Evolutionary conservation across 1,284 basidiomycete genomes (phyloP).

Genomic region (Melampsora americana): DNA sequence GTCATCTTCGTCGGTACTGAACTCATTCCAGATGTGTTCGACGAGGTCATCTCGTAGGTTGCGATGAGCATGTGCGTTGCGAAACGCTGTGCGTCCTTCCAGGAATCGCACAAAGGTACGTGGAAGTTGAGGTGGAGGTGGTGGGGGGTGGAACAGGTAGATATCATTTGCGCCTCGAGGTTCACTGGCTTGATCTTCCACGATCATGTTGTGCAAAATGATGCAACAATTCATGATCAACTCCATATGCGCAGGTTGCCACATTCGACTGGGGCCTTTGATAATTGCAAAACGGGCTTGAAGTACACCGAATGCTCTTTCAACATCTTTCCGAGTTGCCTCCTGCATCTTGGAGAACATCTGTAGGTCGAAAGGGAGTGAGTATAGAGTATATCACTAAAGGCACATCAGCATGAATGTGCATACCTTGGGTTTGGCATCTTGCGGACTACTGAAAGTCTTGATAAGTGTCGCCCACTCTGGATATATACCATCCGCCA

Average conservation of each 20-base stretch:
- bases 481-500: too few species aligned
- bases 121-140: neutral
- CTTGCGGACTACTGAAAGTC: slow-evolving; percentile 1
- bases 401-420: too few species aligned
- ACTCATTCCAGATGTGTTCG: neutral
- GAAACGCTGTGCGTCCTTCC: neutral
- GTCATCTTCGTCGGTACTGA: too few species aligned
- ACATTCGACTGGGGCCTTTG: neutral
- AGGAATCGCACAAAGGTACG: neutral
- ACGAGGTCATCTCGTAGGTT: slow-evolving; percentile 6
- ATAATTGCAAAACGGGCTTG: slow-evolving; percentile 9
- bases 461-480: neutral
- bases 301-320: slow-evolving; percentile 18
- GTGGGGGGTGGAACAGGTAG: neutral
- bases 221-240: slow-evolving; percentile 21
- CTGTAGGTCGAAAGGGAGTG: too few species aligned
- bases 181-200: slow-evolving; percentile 7
- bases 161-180: too few species aligned
- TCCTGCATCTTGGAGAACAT: slow-evolving; percentile 13
- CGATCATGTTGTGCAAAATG: too few species aligned
- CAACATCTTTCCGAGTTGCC: slow-evolving; percentile 3
- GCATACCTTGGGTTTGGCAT: neutral
- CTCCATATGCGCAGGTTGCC: neutral
- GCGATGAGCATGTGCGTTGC: neutral
- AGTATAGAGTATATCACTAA: too few species aligned